Evolutionary conservation across 176 grass and related monocot species (phyloP).

Genomic region (Bothriochloa decipiens): DNA sequence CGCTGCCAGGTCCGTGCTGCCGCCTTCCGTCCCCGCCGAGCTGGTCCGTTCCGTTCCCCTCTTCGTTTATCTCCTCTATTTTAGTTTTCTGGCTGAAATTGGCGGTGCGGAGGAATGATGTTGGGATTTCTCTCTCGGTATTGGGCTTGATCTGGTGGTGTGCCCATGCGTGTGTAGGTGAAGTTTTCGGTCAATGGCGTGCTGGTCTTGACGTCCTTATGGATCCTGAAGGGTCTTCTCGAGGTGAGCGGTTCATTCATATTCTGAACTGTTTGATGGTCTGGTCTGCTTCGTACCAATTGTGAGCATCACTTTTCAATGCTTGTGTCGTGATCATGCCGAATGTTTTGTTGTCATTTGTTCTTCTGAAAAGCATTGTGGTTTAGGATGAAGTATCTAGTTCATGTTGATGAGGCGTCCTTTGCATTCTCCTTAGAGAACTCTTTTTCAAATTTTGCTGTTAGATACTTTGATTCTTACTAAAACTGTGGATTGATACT

Average conservation of each 20-base stretch:
- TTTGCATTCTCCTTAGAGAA: not conserved
- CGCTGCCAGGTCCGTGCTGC: conserved; percentile 83
- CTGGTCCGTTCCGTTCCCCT: conserved; percentile 53
- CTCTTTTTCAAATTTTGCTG: not conserved
- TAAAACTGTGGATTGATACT: conserved; percentile 2
- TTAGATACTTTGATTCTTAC: not conserved
- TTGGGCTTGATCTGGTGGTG: conserved; percentile 36
- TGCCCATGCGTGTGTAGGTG: conserved; percentile 53
- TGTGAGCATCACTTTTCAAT: not conserved
- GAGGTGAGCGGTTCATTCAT: conserved; percentile 56
- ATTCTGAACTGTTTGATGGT: not conserved
- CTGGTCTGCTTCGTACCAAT: conserved; percentile 13
- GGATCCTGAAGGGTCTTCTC: conserved; percentile 90
- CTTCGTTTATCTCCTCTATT: not conserved
- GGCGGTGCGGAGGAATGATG: not conserved
- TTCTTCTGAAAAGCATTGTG: not conserved
- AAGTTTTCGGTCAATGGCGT: conserved; percentile 95
- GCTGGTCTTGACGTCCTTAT: conserved; percentile 73
- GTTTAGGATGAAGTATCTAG: conserved; percentile 14
- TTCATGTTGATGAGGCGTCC: not conserved
- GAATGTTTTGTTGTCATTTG: conserved; percentile 3
- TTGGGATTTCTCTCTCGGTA: conserved; percentile 1
- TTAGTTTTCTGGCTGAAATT: not conserved
- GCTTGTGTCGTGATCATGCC: not conserved
- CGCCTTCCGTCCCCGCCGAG: conserved; percentile 84